Evolutionary conservation across 2,329 filamentous ascomycete species (phyloP), one percentile per base, ranked within the genome.

Genomic region (Ambrosiella xylebori): DNA sequence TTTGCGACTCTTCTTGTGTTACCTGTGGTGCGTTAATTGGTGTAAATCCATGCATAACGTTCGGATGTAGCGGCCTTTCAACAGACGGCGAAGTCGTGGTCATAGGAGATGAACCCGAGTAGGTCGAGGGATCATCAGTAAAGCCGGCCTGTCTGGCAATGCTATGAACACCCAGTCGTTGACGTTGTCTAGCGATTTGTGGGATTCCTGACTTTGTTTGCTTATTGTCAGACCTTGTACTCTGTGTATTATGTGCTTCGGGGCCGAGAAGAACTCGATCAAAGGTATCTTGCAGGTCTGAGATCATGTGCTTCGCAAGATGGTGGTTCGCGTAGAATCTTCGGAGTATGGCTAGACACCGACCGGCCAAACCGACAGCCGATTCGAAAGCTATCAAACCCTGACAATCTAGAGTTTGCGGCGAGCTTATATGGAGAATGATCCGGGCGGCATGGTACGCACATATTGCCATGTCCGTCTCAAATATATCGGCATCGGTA

Each of bases 381-480:
- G 64, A 62, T n/a, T 60, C 61, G 1, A 64, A 63, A 8, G 56
- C 57, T 1, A 64, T 62, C 7, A 61, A 60, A 6, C 13, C 1
- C 62, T 59, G 9, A 61, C 61, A 35, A 63, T 61, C 11, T 63
- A 62, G 49, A 8, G 44, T 9, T 45, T 61, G 8, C 50, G n/a
- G 19, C 7, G 40, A 49, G 45, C 27, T 47, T 57, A 63, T 17
- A 63, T 71, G 72, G 13, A 72, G 63, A 1, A 73, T 64, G 1
- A 73, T 63, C 0, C 71, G 66, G 0, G 70, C 68, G 3, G 68
- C 67, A 40, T 74, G 71, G 36, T 73, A 74, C 0, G 69, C 71
- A 41, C 71, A 73, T 1, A 74, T 70, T 3, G 71, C 71, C 0
- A 67, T 68, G 49, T 73, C 71, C 38, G 70, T 68, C 56, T 74